Conservation (phyloP, 2,329 filamentous ascomycete genomes). For the Leptographium wingfieldii region DNA sequence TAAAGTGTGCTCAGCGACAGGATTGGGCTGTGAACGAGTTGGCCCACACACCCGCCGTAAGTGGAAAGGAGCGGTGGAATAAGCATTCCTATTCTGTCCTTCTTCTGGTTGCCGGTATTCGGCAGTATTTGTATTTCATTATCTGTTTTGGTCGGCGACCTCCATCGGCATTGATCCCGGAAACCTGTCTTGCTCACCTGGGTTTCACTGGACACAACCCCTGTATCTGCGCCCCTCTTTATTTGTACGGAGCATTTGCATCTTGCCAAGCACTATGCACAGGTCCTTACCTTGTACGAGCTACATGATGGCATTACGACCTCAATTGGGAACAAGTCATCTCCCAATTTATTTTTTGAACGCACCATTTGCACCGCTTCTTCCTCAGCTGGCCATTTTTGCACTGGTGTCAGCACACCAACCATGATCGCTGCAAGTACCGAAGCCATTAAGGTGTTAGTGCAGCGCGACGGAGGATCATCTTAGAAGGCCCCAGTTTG, state of each 20-base stretch:
- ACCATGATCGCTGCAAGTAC: constrained; percentile 7
- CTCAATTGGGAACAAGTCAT: neutral
- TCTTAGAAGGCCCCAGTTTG: neutral
- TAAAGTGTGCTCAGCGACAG: neutral
- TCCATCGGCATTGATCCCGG: neutral
- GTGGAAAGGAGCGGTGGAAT: neutral
- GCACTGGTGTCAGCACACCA: neutral
- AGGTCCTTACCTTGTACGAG: neutral
- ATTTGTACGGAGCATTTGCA: neutral
- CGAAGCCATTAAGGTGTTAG: constrained; percentile 4
- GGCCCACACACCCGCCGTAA: neutral
- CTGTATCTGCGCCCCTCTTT: neutral
- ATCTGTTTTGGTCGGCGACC: constrained; percentile 4
- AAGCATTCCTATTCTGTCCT: neutral
- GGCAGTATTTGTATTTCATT: neutral
- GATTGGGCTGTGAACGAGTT: neutral
- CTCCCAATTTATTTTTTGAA: neutral
- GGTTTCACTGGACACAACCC: neutral
- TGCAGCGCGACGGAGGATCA: constrained; percentile 4
- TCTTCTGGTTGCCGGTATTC: neutral
- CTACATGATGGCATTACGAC: neutral
- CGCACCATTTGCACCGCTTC: neutral
- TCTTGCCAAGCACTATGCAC: neutral
- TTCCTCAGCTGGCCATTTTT: neutral
- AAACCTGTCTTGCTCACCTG: neutral